Conservation (phyloP, 768 basidiomycete genomes). For the Mycena rebaudengoi region DNA sequence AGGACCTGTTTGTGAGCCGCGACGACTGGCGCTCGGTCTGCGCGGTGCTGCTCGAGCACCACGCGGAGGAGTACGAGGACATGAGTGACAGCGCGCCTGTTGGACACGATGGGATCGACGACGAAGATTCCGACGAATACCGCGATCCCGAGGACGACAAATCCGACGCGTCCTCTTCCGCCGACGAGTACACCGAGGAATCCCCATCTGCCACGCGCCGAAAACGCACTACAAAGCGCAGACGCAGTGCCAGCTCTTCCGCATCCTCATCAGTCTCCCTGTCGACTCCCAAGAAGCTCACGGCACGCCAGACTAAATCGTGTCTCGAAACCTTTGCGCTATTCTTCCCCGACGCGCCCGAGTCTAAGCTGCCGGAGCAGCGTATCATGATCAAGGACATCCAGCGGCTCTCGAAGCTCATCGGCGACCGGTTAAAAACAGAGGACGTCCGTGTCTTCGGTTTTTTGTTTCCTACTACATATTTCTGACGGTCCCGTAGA, state of each 20-base stretch:
- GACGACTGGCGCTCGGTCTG: constrained; percentile 87
- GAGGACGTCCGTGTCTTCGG: constrained; percentile 65
- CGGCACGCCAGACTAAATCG: constrained; percentile 58
- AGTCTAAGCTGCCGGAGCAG: constrained; percentile 56
- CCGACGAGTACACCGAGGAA: constrained; percentile 44
- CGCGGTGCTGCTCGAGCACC: constrained; percentile 70
- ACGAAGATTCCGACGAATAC: constrained; percentile 30
- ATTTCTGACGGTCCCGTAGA: constrained; percentile 48
- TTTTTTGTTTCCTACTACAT: not conserved
- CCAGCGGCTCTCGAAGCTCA: constrained; percentile 61
- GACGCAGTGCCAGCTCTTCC: constrained; percentile 3
- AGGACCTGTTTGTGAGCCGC: constrained; percentile 55
- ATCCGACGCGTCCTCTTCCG: too few species aligned
- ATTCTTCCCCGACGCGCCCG: constrained; percentile 70
- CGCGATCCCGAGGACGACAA: constrained; percentile 33
- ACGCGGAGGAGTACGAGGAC: constrained; percentile 36
- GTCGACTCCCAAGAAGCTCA: constrained; percentile 42
- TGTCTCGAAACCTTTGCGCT: constrained; percentile 71
- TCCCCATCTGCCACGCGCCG: constrained; percentile 31
- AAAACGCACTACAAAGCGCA: constrained; percentile 11
- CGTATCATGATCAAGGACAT: constrained; percentile 75
- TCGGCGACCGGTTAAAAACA: constrained; percentile 76
- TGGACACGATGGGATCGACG: constrained; percentile 20
- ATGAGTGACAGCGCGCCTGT: constrained; percentile 29
- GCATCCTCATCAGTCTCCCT: constrained; percentile 1